A percentile compares a stretch with the other conserved stretches of the same genome.
These are phyloP conservation scores for Boletus tomentosulus DNA, from an alignment of 768 basidiomycete species.

Conservation along the genomic window DNA sequence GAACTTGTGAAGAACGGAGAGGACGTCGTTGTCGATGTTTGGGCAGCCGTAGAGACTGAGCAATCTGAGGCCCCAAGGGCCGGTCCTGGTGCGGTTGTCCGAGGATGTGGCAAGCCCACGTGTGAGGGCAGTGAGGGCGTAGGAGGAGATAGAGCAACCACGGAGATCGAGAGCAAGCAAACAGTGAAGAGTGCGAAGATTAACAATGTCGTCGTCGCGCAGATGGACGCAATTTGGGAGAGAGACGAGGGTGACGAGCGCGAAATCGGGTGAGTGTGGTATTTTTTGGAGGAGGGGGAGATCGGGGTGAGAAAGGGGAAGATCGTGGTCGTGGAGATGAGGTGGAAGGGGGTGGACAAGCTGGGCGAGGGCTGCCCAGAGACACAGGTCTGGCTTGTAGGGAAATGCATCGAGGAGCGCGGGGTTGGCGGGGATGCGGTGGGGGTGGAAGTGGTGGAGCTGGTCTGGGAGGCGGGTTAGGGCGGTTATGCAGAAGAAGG, in stretches of 20 bases:
- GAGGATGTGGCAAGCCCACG: constrained; percentile 37
- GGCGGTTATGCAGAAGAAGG: constrained; percentile 45
- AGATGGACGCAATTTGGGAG: constrained; percentile 53
- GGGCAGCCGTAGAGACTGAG: constrained; percentile 53
- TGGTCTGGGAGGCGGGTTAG: constrained; percentile 43
- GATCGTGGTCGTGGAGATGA: constrained; percentile 26
- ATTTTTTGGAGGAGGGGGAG: constrained; percentile 56
- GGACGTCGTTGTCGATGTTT: constrained; percentile 42
- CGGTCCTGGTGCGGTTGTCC: constrained; percentile 28
- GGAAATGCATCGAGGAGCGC: constrained; percentile 38
- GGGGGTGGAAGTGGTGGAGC: constrained; percentile 33
- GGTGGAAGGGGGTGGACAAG: constrained; percentile 52
- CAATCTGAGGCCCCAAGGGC: constrained; percentile 58
- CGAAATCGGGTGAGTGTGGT: constrained; percentile 50
- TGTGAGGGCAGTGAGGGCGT: constrained; percentile 51
- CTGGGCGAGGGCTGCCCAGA: constrained; percentile 63
- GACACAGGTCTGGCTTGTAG: constrained; percentile 44
- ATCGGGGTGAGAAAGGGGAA: constrained; percentile 53
- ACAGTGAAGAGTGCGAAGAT: constrained; percentile 48
- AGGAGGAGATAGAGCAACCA: constrained; percentile 45
- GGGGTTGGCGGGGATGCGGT: constrained; percentile 35
- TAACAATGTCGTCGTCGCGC: constrained; percentile 51
- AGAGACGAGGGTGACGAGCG: constrained; percentile 62
- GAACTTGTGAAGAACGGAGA: constrained; percentile 42
- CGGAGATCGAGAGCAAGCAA: constrained; percentile 66